These are phyloP conservation scores for Colletotrichum sp. DNA, from an alignment of 2,329 filamentous ascomycete species.

Conservation along the genomic window DNA sequence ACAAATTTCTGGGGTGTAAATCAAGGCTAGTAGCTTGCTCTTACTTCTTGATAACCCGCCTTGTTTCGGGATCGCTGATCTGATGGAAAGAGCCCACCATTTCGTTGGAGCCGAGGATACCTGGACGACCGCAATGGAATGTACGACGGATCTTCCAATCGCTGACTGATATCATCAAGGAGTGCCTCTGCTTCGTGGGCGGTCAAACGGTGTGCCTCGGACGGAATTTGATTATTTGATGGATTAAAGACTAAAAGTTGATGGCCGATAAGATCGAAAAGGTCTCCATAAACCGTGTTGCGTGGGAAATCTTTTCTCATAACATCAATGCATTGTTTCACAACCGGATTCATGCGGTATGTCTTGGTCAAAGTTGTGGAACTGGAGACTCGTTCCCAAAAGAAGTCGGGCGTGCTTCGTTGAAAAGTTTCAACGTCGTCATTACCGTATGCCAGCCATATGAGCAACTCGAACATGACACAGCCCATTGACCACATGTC, in stretches of 20 bases:
- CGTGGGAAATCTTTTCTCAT: not conserved
- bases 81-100: not conserved
- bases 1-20: not conserved
- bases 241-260: not conserved
- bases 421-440: not conserved
- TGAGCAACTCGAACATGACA: not conserved
- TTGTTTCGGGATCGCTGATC: not conserved
- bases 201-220: not conserved
- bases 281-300: not conserved
- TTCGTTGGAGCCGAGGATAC: not conserved
- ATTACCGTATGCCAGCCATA: not conserved
- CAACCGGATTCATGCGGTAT: not conserved
- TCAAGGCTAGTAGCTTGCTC: not conserved
- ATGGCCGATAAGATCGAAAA: not conserved
- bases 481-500: not conserved
- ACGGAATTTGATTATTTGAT: not conserved
- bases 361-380: not conserved
- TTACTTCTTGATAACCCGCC: not conserved
- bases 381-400: not conserved
- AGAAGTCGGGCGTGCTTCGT: not conserved
- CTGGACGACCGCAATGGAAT: not conserved
- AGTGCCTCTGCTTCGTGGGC: not conserved
- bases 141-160: not conserved
- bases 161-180: not conserved
- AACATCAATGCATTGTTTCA: not conserved